Evolutionary conservation across 1,284 basidiomycete genomes (phyloP).

Genomic region (Microbotryum lychnidis-dioicae): DNA sequence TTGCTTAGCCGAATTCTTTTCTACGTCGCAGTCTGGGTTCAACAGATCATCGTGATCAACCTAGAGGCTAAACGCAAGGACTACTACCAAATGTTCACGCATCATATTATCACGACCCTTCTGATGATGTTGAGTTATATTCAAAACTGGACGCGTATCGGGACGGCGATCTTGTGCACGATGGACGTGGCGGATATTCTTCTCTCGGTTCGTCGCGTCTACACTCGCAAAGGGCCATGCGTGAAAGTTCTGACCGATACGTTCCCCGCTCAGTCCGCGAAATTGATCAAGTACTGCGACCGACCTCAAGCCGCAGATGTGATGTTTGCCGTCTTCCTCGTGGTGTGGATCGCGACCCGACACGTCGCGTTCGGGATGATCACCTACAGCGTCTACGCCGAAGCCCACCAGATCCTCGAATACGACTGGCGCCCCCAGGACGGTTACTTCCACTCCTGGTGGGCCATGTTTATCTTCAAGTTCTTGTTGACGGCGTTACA

Average conservation of each 20-base stretch:
- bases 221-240: not conserved
- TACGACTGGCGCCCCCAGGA: constrained; percentile 54
- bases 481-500: constrained; percentile 56
- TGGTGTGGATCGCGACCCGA: constrained; percentile 82
- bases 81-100: constrained; percentile 79
- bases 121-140: constrained; percentile 72
- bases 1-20: not conserved
- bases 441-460: constrained; percentile 52
- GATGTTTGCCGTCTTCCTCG: constrained; percentile 69
- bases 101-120: constrained; percentile 81
- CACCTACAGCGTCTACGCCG: constrained; percentile 54
- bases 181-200: constrained; percentile 94
- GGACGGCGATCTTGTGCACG: constrained; percentile 75
- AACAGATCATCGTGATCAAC: constrained; percentile 81
- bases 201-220: constrained; percentile 60
- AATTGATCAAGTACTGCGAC: constrained; percentile 82
- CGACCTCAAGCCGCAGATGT: constrained; percentile 58
- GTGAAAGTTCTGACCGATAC: not conserved
- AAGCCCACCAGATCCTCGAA: constrained; percentile 48
- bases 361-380: constrained; percentile 67
- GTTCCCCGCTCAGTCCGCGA: constrained; percentile 56
- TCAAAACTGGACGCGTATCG: constrained; percentile 76
- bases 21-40: constrained; percentile 59
- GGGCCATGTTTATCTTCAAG: constrained; percentile 50
- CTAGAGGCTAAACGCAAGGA: constrained; percentile 89